Conservation (phyloP, 495 filamentous ascomycete genomes). For the Hypoxylon cercidicola region DNA sequence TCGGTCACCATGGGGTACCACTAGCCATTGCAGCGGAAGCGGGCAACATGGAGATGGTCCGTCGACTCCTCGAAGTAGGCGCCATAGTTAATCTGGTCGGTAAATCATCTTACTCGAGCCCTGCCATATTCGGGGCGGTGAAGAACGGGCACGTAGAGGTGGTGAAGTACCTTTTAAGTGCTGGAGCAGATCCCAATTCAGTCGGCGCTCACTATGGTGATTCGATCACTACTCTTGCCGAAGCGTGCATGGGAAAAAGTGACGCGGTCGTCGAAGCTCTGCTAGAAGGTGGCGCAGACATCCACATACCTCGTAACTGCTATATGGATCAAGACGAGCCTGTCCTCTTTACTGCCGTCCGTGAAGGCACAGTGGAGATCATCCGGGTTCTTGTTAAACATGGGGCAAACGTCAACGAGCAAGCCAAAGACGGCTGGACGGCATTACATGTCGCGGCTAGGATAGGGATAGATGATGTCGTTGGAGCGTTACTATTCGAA, state of each 20-base stretch:
- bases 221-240: neutral
- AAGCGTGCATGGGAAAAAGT: neutral
- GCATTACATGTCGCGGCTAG: slow-evolving; percentile 7
- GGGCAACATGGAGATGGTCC: neutral
- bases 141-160: neutral
- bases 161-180: neutral
- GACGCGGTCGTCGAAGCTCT: neutral
- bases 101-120: neutral
- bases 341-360: neutral
- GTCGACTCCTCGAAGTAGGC: neutral
- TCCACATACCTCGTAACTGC: neutral
- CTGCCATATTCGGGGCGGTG: neutral
- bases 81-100: neutral
- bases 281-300: neutral
- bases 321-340: neutral
- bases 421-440: slow-evolving; percentile 8
- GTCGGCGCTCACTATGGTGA: neutral
- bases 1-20: neutral
- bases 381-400: slow-evolving; percentile 4
- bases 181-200: neutral
- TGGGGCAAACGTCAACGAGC: slow-evolving; percentile 8
- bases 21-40: neutral
- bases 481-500: neutral
- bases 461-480: neutral
- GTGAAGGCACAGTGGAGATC: slow-evolving; percentile 2